phyloP scores from a whole-genome alignment of 2,329 filamentous ascomycete genomes.

The Lachnum nothofagi region DNA sequence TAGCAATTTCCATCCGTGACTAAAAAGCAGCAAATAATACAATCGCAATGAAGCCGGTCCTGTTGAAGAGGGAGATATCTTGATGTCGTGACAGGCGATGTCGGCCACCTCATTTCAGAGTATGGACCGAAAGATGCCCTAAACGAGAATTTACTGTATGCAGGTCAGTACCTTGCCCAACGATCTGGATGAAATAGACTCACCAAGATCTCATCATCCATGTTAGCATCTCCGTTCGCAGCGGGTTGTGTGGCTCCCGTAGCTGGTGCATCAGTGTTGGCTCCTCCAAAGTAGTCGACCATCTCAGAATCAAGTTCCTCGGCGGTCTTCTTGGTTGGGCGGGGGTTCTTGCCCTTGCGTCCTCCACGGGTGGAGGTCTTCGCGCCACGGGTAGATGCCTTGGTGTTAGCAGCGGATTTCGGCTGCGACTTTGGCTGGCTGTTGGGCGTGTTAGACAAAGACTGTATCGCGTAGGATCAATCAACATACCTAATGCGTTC shows the following conservation, averaged over 20 bases:
- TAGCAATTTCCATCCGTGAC: slow-evolving; percentile 3
- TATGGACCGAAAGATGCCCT: neutral
- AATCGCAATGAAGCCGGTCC: slow-evolving; percentile 5
- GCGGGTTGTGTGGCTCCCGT: slow-evolving; percentile 23
- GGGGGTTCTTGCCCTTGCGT: slow-evolving; percentile 50
- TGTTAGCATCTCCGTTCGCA: slow-evolving; percentile 51
- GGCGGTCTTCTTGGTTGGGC: slow-evolving; percentile 77
- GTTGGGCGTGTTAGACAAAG: slow-evolving; percentile 27
- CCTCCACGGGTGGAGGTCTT: slow-evolving; percentile 27
- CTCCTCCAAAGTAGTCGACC: slow-evolving; percentile 78
- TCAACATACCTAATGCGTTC: slow-evolving; percentile 73
- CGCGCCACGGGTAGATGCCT: slow-evolving; percentile 51
- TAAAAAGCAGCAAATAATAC: slow-evolving; percentile 11
- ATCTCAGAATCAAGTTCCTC: slow-evolving; percentile 97
- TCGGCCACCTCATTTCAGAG: neutral
- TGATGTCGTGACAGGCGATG: neutral
- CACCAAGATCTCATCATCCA: slow-evolving; percentile 58
- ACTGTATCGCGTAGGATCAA: neutral
- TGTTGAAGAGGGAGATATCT: slow-evolving; percentile 9
- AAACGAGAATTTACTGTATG: slow-evolving; percentile 4
- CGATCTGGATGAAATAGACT: neutral
- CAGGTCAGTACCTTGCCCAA: slow-evolving; percentile 5
- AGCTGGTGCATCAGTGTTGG: slow-evolving; percentile 40
- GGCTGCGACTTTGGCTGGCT: slow-evolving; percentile 66
- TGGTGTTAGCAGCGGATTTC: slow-evolving; percentile 74